Percentiles rank a stretch among this genome's conserved stretches.
Conservation (phyloP, 139 green algal genomes). For the Asterochloris sp. region DNA sequence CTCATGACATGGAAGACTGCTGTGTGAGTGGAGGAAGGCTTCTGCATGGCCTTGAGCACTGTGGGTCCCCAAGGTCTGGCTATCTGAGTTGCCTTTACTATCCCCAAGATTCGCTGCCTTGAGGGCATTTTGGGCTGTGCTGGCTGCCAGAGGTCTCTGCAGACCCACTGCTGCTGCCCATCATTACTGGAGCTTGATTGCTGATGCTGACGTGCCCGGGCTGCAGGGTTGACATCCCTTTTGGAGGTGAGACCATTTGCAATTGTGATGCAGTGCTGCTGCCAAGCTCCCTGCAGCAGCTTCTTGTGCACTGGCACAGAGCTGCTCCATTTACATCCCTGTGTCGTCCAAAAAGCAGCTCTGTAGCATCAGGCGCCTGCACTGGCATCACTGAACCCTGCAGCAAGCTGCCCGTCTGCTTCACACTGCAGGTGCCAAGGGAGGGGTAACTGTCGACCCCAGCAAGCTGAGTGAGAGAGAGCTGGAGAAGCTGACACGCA, state of each 20-base stretch:
- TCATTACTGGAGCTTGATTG: slow-evolving; percentile 45
- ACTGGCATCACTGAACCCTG: not conserved
- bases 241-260: slow-evolving; percentile 51
- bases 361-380: too few relatives aligned
- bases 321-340: too few relatives aligned
- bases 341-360: too few relatives aligned
- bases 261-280: not conserved
- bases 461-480: slow-evolving; percentile 67
- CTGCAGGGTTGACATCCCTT: slow-evolving; percentile 86
- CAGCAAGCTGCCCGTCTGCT: slow-evolving; percentile 61
- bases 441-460: slow-evolving; percentile 69
- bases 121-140: too few relatives aligned
- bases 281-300: too few relatives aligned
- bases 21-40: slow-evolving; percentile 24
- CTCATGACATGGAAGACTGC: slow-evolving; percentile 98
- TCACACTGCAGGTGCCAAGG: slow-evolving; percentile 61
- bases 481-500: slow-evolving; percentile 87
- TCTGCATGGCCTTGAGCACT: too few relatives aligned
- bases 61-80: too few relatives aligned
- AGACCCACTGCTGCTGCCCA: too few relatives aligned
- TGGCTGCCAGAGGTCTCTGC: too few relatives aligned
- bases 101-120: too few relatives aligned
- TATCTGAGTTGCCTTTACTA: too few relatives aligned
- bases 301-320: too few relatives aligned
- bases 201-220: slow-evolving; percentile 14